Evolutionary conservation across 176 grass and related monocot species (phyloP).

Genomic region (Eleusine coracana): DNA sequence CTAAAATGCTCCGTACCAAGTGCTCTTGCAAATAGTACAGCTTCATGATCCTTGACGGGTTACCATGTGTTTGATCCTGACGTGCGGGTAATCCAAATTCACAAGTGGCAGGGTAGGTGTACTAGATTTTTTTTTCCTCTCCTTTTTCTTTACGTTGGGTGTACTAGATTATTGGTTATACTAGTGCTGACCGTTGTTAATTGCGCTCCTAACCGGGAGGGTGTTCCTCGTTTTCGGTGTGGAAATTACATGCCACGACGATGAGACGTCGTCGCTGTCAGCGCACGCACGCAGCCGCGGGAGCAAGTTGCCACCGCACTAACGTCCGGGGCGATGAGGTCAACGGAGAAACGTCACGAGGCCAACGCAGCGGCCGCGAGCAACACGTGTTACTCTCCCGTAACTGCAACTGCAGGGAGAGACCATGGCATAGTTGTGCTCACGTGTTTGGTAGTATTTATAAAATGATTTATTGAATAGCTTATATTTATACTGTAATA

Average conservation of each 20-base stretch:
- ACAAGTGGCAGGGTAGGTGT: neutral
- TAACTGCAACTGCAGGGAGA: neutral
- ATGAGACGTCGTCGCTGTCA: conserved; percentile 13
- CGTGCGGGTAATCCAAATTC: neutral
- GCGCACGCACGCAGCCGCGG: neutral
- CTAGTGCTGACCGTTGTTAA: neutral
- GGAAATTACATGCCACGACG: neutral
- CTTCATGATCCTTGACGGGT: neutral
- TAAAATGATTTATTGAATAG: too few species aligned
- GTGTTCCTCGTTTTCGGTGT: conserved; percentile 41
- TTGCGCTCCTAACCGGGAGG: neutral
- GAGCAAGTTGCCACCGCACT: neutral
- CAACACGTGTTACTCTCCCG: conserved; percentile 20
- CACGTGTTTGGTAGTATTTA: neutral
- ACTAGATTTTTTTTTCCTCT: too few species aligned
- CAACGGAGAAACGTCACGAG: conserved; percentile 9
- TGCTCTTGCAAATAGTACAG: neutral
- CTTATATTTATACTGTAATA: too few species aligned
- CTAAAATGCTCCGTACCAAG: neutral
- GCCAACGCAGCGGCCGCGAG: conserved; percentile 8
- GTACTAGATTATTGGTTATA: too few species aligned
- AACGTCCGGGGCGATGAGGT: conserved; percentile 1
- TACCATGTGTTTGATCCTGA: neutral
- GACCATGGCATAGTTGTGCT: neutral
- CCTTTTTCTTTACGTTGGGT: too few species aligned